phyloP scores from a whole-genome alignment of 192 early-diverging fungal genomes.

The Geranomyces michiganensis region DNA sequence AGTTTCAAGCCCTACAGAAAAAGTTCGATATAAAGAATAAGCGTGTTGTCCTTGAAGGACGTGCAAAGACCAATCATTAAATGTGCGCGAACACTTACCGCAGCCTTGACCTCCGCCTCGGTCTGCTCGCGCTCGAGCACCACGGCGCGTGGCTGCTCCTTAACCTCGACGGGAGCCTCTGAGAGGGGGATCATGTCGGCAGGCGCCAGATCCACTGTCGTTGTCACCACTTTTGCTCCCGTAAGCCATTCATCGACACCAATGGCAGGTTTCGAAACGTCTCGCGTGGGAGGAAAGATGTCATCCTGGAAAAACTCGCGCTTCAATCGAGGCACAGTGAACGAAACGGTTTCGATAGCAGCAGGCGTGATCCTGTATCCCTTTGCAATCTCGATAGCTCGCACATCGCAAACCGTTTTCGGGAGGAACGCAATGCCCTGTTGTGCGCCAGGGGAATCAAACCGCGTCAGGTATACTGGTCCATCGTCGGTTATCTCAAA shows the following conservation, averaged over 20 bases:
- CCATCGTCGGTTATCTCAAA: constrained; percentile 63
- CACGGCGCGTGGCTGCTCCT: constrained; percentile 1
- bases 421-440: constrained; percentile 75
- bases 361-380: constrained; percentile 70
- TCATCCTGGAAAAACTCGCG: constrained; percentile 93
- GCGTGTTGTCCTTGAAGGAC: background rate
- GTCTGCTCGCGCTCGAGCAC: constrained; percentile 33
- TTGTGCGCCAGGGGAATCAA: constrained; percentile 62
- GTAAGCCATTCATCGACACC: constrained; percentile 61
- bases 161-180: constrained; percentile 29
- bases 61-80: no score
- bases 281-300: constrained; percentile 70
- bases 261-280: constrained; percentile 54
- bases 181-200: constrained; percentile 32
- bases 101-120: constrained; percentile 43
- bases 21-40: background rate
- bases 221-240: background rate
- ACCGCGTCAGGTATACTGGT: constrained; percentile 58
- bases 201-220: constrained; percentile 16
- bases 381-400: constrained; percentile 68
- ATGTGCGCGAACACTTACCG: constrained; percentile 13
- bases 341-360: constrained; percentile 72
- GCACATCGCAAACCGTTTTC: constrained; percentile 68
- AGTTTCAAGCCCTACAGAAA: constrained; percentile 32
- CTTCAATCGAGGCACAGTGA: constrained; percentile 74